phyloP scores from a whole-genome alignment of 768 basidiomycete species.

The Pulveroboletus sp. region DNA sequence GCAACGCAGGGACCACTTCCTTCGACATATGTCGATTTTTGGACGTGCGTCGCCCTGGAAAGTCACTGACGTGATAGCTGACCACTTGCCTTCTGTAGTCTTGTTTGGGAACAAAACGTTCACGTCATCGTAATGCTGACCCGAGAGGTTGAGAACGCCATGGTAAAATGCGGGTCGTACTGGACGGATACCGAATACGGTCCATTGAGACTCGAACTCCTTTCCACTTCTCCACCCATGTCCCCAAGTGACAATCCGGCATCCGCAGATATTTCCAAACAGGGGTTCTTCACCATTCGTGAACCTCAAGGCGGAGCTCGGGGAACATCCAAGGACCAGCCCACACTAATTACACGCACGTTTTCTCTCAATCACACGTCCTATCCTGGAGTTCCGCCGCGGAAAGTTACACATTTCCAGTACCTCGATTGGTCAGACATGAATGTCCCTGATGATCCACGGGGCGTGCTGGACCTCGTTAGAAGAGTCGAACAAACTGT shows the following conservation, averaged over 20 bases:
- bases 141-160: conserved; percentile 81
- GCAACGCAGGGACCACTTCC: conserved; percentile 94
- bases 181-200: conserved; percentile 76
- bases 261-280: conserved; percentile 19
- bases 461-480: conserved; percentile 70
- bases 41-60: conserved; percentile 65
- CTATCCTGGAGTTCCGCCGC: conserved; percentile 55
- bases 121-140: conserved; percentile 97
- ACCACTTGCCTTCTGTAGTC: conserved; percentile 36
- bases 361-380: conserved; percentile 65
- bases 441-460: conserved; percentile 85
- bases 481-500: conserved; percentile 51
- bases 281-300: conserved; percentile 37
- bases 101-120: conserved; percentile 93
- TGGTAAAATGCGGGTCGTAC: conserved; percentile 88
- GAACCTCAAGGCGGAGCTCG: conserved; percentile 14
- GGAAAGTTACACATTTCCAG: conserved; percentile 83
- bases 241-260: conserved; percentile 32
- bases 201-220: conserved; percentile 55
- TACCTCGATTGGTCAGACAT: conserved; percentile 96
- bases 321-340: conserved; percentile 13
- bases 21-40: conserved; percentile 88
- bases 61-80: neutral
- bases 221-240: conserved; percentile 41
- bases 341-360: conserved; percentile 48